Conservation (phyloP, 2,329 filamentous ascomycete genomes). For the Trichoderma cornu-damae region DNA sequence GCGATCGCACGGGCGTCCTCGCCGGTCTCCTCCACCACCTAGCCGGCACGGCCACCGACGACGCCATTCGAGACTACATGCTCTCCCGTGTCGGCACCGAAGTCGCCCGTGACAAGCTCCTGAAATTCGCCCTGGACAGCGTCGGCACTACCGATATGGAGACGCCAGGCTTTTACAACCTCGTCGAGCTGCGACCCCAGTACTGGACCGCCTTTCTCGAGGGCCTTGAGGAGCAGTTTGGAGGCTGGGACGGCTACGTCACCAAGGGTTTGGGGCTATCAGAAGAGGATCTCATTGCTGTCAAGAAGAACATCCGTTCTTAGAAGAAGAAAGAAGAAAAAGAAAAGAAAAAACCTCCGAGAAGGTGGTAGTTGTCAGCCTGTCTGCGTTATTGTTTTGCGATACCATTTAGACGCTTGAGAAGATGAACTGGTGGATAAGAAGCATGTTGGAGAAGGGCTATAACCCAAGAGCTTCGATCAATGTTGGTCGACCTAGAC, state of each 20-base stretch:
- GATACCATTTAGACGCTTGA: conserved; percentile 18
- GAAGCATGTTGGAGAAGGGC: not conserved
- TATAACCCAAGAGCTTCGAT: not conserved
- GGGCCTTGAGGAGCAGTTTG: conserved; percentile 41
- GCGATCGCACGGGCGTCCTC: conserved; percentile 51
- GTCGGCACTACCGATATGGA: conserved; percentile 34
- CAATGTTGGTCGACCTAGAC: not conserved
- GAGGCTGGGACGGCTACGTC: conserved; percentile 48
- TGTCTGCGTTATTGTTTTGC: not conserved
- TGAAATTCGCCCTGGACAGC: conserved; percentile 38
- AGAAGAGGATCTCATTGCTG: conserved; percentile 40
- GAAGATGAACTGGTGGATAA: not conserved
- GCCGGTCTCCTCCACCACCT: conserved; percentile 47
- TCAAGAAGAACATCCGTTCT: conserved; percentile 43
- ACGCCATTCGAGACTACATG: conserved; percentile 46
- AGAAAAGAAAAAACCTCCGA: too few relatives aligned
- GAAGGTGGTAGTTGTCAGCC: too few relatives aligned
- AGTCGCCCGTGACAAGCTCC: conserved; percentile 44
- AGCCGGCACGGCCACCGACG: conserved; percentile 41
- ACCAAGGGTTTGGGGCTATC: conserved; percentile 43
- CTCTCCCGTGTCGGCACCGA: conserved; percentile 51
- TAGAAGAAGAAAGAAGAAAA: too few relatives aligned
- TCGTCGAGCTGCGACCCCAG: conserved; percentile 39
- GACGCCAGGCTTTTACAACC: conserved; percentile 46
- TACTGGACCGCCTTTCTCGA: conserved; percentile 45